Evolutionary conservation across 441 rosid genomes (phyloP), one percentile per base, ranked within the genome.

Genomic region (Euphorbia neoarborescens): DNA sequence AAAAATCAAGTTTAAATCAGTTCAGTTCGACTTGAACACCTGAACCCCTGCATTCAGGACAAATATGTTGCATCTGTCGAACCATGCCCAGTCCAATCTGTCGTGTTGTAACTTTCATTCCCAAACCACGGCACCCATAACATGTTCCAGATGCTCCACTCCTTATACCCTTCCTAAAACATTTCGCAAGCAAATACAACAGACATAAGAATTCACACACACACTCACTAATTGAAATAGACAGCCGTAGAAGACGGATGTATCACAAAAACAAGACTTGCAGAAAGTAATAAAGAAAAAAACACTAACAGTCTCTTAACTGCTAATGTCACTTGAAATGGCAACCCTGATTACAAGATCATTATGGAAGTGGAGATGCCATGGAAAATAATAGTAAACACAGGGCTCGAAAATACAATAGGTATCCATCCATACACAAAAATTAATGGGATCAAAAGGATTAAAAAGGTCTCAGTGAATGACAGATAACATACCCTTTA

Each of bases 1-100:
- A 63, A n/a, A 13, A 7, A 20, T 7, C 1, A 12, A 40, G 5
- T 24, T 7, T 0, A 59, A 61, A 69, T 59, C 34, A 8, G 65
- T 19, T 46, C 20, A n/a, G 58, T 37, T 46, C n/a, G 69, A 28
- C 62, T 65, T n/a, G n/a, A n/a, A n/a, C n/a, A 86, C 89, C 89
- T 71, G 87, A 84, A 4, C 92, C 97, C 72, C 81, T 87, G 57
- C 97, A 91, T 10, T 88, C 92, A 74, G 83, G 77, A 71, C 94
- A 90, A 64, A 84, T 74, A 69, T 90, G 97, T 51, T 90, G 96
- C 91, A 87, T 88, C 78, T 88, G 96, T 81, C 88, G 97, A 75
- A 91, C 75, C 91, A 91, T 88, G 50, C 84, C 81, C 4, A 86
- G 84, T 12, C 91, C 89, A 12, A 91, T 71, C 1, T 84, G 94